A percentile compares a stretch with the other conserved stretches of the same genome.
These are phyloP conservation scores for Tetrahymena elliotti DNA, from an alignment of 73 alveolate species.

Conservation along the genomic window DNA sequence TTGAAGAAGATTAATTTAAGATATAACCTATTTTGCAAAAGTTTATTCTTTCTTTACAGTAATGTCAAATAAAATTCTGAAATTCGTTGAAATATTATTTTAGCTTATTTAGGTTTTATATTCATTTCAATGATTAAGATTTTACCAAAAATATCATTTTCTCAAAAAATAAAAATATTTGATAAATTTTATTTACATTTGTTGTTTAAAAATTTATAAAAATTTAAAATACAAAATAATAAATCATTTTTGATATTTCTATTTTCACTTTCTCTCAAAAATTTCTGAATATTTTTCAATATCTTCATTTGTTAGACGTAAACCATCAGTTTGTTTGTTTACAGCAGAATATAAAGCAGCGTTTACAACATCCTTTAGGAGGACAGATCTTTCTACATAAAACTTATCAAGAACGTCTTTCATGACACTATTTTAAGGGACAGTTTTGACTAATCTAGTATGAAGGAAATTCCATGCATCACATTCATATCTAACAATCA, in stretches of 20 bases:
- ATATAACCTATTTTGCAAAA: too few relatives aligned
- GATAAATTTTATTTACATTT: background rate
- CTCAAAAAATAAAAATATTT: too few relatives aligned
- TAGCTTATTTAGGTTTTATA: too few relatives aligned
- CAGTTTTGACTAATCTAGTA: background rate
- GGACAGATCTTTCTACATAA: background rate
- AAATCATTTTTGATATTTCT: background rate
- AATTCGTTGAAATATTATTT: too few relatives aligned
- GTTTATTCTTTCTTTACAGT: too few relatives aligned
- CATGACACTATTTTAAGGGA: background rate
- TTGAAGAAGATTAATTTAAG: too few relatives aligned
- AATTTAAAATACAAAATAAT: too few relatives aligned
- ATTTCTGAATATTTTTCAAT: background rate
- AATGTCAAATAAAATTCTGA: too few relatives aligned
- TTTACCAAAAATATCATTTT: too few relatives aligned
- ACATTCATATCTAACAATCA: background rate
- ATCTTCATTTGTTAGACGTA: background rate
- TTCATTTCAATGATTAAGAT: too few relatives aligned
- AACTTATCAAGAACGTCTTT: background rate
- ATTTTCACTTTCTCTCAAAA: background rate
- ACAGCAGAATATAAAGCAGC: background rate
- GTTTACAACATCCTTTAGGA: background rate
- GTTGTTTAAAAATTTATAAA: too few relatives aligned
- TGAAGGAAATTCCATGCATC: conserved; percentile 15
- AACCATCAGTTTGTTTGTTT: background rate